Base-by-base conservation (phyloP, 1,284 basidiomycete genomes). In the Wolfiporia cocos region DNA sequence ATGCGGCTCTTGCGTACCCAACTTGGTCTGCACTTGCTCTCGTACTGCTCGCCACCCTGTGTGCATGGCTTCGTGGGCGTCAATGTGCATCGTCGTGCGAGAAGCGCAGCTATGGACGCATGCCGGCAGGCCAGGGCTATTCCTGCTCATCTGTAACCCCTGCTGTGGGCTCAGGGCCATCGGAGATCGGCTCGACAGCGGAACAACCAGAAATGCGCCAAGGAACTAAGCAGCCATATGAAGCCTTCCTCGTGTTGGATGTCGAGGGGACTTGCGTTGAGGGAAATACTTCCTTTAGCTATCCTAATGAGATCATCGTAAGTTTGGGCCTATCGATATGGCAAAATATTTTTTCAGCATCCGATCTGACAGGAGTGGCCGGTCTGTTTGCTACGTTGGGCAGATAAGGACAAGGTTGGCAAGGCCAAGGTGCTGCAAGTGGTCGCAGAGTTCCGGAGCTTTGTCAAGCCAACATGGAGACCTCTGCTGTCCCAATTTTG, bases 281-380 rank as follows among this genome's bases (percentile, higher is more conserved):
- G 51, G 83, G 72, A 4, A 31, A 49, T 14, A 50, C 51, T 4
- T 56, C 53, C 18, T 66, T 66, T 35, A 56, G 63, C 28, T 67
- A 63, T 51, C 64, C 66, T 5, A 96, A 96, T 62, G 93, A 98
- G 67, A 93, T 96, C 44, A 95, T 96, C 49, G 91, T 89, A 60
- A 59, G 85, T 69, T 28, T 39, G 30, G 39, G 31, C 37, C 39
- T 28, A 47, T 24, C 34, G 32, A 22, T 14, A 17, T 29, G 19
- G 5, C 28, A 38, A 4, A 28, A 5, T 19, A 37, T 23, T 12
- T 17, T 32, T 28, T 35, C 34, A 33, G 17, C 34, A 6, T 40
- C n/a, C n/a, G n/a, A n/a, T n/a, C n/a, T n/a, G n/a, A 22, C 44
- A 89, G 87, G 92, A 94, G 65, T 88, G 87, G 65, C 91, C 91